Base-by-base conservation (phyloP, 805 yeast genomes). In the Kodamaea restingae region DNA sequence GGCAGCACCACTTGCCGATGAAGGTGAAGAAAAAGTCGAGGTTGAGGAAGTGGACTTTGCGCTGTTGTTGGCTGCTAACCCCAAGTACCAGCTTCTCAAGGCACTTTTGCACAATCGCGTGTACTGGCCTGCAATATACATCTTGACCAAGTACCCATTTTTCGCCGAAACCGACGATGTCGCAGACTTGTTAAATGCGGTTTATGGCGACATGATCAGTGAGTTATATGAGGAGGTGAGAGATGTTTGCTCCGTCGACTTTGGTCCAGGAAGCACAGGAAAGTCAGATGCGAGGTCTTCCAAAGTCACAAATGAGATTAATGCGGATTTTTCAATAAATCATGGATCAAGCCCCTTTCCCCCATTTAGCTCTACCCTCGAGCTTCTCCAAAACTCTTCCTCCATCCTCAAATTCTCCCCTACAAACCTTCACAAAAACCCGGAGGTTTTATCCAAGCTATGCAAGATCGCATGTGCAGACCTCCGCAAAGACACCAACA, bases 1-100 rank as follows among this genome's bases (percentile, higher is more conserved):
- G 49, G 96, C 96, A 4, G 93, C 93, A 7, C 95, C 96, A 0
- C 65, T 90, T 27, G 68, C 72, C 3, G 80, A 77, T 27, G 91
- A 83, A 25, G 85, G 77, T 14, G 47, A 42, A 4, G 41, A 37
- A 18, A n/a, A 14, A n/a, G 18, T 12, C 7, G 26, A 22, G 15
- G 35, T 15, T 6, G 25, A 15, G 15, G 31, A 15, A 10, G 52
- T 24, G 31, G 41, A 38, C 11, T 21, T 38, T n/a, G 20, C 30
- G 8, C 25, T 27, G 10, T 10, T 21, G 21, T 28, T 38, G 9
- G 17, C 14, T 8, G n/a, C 31, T 17, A 62, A 64, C 48, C 39
- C 44, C 43, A 56, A 50, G 45, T 55, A 42, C 21, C 66, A 65
- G 33, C 60, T 85, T 25, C 55, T 84, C 24, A 70, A 76, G 44